phyloP scores from a whole-genome alignment of 768 basidiomycete genomes.

The Hygrophoropsis aurantiaca region DNA sequence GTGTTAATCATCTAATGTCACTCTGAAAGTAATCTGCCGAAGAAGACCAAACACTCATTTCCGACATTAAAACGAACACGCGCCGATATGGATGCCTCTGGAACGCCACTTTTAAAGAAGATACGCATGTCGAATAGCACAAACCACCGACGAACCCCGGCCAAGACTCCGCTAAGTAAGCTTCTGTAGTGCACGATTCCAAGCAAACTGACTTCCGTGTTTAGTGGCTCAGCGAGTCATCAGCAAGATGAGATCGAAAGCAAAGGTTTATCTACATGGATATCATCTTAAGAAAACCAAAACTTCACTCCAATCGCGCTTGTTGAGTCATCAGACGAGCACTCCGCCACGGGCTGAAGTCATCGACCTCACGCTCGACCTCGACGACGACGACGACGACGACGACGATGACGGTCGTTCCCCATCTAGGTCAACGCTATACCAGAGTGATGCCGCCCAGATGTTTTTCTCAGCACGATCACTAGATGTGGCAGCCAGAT shows the following conservation, averaged over 20 bases:
- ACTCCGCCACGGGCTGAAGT: slow-evolving; percentile 2
- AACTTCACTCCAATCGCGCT: slow-evolving; percentile 14
- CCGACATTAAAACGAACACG: slow-evolving; percentile 14
- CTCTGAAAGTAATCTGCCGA: too few relatives aligned
- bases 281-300: slow-evolving; percentile 14
- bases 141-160: slow-evolving; percentile 7
- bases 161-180: slow-evolving; percentile 21
- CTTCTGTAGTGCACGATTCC: not conserved
- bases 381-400: too few relatives aligned
- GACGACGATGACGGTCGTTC: too few relatives aligned
- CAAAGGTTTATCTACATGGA: slow-evolving; percentile 19
- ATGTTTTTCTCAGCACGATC: too few relatives aligned
- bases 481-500: too few relatives aligned
- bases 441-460: too few relatives aligned
- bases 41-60: not conserved
- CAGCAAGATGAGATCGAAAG: slow-evolving; percentile 24
- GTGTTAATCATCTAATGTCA: too few relatives aligned
- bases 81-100: slow-evolving; percentile 3
- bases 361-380: slow-evolving; percentile 1
- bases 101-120: slow-evolving; percentile 18
- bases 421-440: too few relatives aligned
- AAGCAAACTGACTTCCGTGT: slow-evolving; percentile 4
- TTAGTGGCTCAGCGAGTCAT: slow-evolving; percentile 27
- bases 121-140: slow-evolving; percentile 10
- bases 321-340: slow-evolving; percentile 10